These are phyloP conservation scores for Fusarium hostae DNA, from an alignment of 2,329 filamentous ascomycete genomes.

Conservation along the genomic window DNA sequence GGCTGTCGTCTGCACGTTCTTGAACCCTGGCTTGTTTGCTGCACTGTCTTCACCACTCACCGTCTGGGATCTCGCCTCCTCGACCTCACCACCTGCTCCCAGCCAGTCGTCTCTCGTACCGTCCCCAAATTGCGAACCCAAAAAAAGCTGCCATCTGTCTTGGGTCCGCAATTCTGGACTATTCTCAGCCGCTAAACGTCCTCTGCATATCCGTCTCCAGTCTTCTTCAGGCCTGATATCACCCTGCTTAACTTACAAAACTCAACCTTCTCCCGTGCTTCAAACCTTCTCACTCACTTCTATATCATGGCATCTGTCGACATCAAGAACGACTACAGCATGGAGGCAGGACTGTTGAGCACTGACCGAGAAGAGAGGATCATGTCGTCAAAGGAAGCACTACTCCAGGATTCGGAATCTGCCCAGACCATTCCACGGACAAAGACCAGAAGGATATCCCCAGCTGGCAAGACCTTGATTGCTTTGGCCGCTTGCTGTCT, in stretches of 20 bases:
- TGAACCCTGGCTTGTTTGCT: slow-evolving; percentile 33
- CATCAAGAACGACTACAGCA: slow-evolving; percentile 44
- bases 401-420: slow-evolving; percentile 41
- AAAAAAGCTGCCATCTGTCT: slow-evolving; percentile 33
- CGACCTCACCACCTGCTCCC: slow-evolving; percentile 31
- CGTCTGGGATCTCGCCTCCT: slow-evolving; percentile 33
- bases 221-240: slow-evolving; percentile 36
- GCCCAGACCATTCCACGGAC: slow-evolving; percentile 25
- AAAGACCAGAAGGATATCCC: slow-evolving; percentile 33
- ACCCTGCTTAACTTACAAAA: slow-evolving; percentile 42
- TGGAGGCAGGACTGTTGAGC: slow-evolving; percentile 47
- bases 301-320: slow-evolving; percentile 37
- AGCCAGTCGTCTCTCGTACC: slow-evolving; percentile 41
- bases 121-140: slow-evolving; percentile 35
- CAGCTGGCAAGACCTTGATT: slow-evolving; percentile 40
- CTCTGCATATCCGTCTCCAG: slow-evolving; percentile 36
- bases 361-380: slow-evolving; percentile 46
- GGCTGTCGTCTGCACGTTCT: slow-evolving; percentile 36
- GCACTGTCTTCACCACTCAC: slow-evolving; percentile 36
- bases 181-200: slow-evolving; percentile 40
- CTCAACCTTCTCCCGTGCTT: slow-evolving; percentile 30
- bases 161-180: slow-evolving; percentile 37
- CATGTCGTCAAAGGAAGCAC: slow-evolving; percentile 43
- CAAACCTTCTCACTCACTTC: slow-evolving; percentile 10
- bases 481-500: slow-evolving; percentile 42